Base-by-base conservation (phyloP, 2,329 filamentous ascomycete species). In the Penicillium sp. region DNA sequence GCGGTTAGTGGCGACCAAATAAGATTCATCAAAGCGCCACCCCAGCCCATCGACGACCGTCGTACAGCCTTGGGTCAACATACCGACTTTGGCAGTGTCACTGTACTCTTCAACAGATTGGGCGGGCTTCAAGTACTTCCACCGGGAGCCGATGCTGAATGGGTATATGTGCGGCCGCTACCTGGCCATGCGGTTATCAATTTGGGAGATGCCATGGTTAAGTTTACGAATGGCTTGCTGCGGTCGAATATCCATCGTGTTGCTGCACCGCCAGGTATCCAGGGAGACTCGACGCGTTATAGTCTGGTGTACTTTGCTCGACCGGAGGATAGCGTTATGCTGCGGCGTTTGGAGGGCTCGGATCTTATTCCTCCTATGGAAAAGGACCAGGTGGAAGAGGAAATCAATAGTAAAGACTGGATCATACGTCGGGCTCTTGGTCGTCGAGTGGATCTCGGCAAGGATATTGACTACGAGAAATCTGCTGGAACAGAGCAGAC, bases 31-130 rank as follows among this genome's bases (percentile, higher is more conserved):
- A 74, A 72, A 57, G 72, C 74, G 1, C 75, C 77, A 6, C 74
- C 76, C 1, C 76, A 78, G 54, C 69, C 72, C 3, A 49, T 57
- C 3, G 65, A 72, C 29, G 71, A 76, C 56, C 63, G 66, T 23
- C 67, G 65, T 33, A 72, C 73, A 3, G 72, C 74, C 2, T 58
- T 79, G 20, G 76, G 76, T 20, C 76, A 77, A 48, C 80, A 82
- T 58, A 81, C 78, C 2, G 80, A 82, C 55, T 81, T 81, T 54
- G 79, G 78, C 40, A 76, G 70, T 44, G 69, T 82, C 5, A 82
- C 80, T 0, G 65, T 82, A 4, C 70, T 82, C 1, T 80, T 81
- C 64, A 82, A 81, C 63, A 71, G 77, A 0, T 62, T 81, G 2
- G 79, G 79, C 0, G 79, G 79, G 0, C 67, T 82, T 6, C 79